Percentiles rank a stretch among this genome's conserved stretches.
Evolutionary conservation across 441 rosid genomes (phyloP).

Genomic region (Omphalea diandra): DNA sequence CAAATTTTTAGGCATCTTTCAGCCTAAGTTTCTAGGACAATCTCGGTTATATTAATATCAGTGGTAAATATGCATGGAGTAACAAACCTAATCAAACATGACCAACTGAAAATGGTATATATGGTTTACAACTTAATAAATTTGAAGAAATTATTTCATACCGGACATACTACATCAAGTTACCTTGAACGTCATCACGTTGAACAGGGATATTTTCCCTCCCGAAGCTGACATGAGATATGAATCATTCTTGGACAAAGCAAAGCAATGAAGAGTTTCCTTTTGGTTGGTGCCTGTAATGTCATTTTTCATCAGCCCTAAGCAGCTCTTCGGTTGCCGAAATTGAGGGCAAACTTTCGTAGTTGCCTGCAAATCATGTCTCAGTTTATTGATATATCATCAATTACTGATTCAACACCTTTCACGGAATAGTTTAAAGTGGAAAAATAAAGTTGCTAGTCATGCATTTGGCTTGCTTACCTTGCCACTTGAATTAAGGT

Average conservation of each 20-base stretch:
- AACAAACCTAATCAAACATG: neutral
- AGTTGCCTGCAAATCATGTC: constrained; percentile 42
- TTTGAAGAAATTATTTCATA: constrained; percentile 7
- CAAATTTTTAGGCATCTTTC: neutral
- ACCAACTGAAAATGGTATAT: neutral
- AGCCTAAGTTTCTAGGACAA: neutral
- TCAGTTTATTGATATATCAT: neutral
- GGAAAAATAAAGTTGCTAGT: neutral
- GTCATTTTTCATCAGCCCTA: constrained; percentile 51
- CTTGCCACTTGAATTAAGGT: constrained; percentile 37
- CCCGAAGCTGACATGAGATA: constrained; percentile 64
- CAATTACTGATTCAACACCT: neutral
- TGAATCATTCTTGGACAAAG: constrained; percentile 57
- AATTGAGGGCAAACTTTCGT: constrained; percentile 38
- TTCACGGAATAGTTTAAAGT: neutral
- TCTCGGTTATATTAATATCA: too few species aligned
- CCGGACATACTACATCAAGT: neutral
- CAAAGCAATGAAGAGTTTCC: constrained; percentile 53
- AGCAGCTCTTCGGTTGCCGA: constrained; percentile 39
- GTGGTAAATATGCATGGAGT: neutral
- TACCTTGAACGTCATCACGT: constrained; percentile 65
- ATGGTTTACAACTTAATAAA: neutral
- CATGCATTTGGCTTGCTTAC: constrained; percentile 18
- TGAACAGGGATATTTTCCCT: constrained; percentile 58
- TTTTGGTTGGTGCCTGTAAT: constrained; percentile 34